Conservation (phyloP, 2,329 filamentous ascomycete genomes). For the Drechmeria coniospora region DNA sequence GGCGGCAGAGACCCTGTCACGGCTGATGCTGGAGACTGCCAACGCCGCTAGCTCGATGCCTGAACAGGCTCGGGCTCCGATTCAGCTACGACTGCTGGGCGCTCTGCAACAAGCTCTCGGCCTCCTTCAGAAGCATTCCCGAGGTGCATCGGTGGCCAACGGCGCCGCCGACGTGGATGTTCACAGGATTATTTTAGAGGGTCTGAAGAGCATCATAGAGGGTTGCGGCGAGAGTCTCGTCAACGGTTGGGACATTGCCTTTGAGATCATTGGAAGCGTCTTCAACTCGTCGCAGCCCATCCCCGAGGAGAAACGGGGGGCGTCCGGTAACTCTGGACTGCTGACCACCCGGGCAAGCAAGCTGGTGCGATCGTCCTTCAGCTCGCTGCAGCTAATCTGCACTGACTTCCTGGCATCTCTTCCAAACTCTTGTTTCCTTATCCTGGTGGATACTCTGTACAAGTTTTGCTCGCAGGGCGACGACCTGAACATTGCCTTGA, state of each 20-base stretch:
- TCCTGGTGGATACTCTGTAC: slow-evolving; percentile 74
- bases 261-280: slow-evolving; percentile 71
- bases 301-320: slow-evolving; percentile 17
- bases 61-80: slow-evolving; percentile 34
- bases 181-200: slow-evolving; percentile 65
- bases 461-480: slow-evolving; percentile 80
- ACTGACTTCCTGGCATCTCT: slow-evolving; percentile 77
- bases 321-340: slow-evolving; percentile 14
- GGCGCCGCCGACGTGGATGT: slow-evolving; percentile 60
- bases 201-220: slow-evolving; percentile 69
- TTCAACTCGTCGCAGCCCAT: slow-evolving; percentile 37
- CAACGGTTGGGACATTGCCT: slow-evolving; percentile 72
- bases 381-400: slow-evolving; percentile 78
- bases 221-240: slow-evolving; percentile 73
- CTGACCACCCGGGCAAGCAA: slow-evolving; percentile 49
- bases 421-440: slow-evolving; percentile 55
- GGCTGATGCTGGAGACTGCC: slow-evolving; percentile 41
- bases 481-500: slow-evolving; percentile 89
- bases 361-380: slow-evolving; percentile 75
- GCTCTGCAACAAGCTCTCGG: slow-evolving; percentile 46
- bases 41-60: slow-evolving; percentile 37
- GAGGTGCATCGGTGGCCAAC: slow-evolving; percentile 37
- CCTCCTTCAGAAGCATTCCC: slow-evolving; percentile 35
- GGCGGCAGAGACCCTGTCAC: slow-evolving; percentile 50
- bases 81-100: slow-evolving; percentile 58